Base-by-base conservation (phyloP, 1,284 basidiomycete genomes). In the Microbotryum lychnidis-dioicae region DNA sequence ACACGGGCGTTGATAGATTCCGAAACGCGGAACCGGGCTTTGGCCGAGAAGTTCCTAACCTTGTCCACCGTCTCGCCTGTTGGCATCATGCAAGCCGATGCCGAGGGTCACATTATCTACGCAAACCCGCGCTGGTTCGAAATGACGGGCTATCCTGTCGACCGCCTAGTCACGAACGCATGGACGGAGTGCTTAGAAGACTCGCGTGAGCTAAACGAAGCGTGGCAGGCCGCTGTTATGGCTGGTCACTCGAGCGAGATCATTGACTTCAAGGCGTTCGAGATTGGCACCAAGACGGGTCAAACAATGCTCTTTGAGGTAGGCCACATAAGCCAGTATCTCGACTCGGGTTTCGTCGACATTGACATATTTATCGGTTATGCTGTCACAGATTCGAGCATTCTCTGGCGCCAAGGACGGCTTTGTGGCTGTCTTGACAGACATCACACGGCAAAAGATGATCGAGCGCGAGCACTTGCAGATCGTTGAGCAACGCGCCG, bases 341-440 rank as follows among this genome's bases (percentile, higher is more conserved):
- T 42, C 37, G 16, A 42, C 37, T 18, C 16, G 27, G 54, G 37
- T 18, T 1, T 12, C 9, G 37, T 42, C 14, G 6, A 2, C 37
- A 6, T 16, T 42, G 12, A 42, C 37, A 42, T 18, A 3, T 42
- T 42, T 42, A 31, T 47, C 25, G 42, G 6, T 31, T 45, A 2
- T 54, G 55, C n/a, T 54, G 59, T 23, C 37, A 47, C 7, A 60
- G 55, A 21, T 46, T 63, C 42, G 47, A 25, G 20, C 49, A 48
- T 37, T 54, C 56, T 23, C 37, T 12, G 37, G 37, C 37, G 37
- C 37, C 37, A 42, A 42, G 37, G 37, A 42, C 16, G 70, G 59
- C 4, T 72, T 68, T 56, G 68, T 70, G 27, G 71, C 66, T 51
- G 66, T 68, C 14, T 61, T 71, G 21, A 72, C 71, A 25, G 72